Evolutionary conservation across 1,284 basidiomycete genomes (phyloP).

Genomic region (Rhodotorula mucilaginosa): DNA sequence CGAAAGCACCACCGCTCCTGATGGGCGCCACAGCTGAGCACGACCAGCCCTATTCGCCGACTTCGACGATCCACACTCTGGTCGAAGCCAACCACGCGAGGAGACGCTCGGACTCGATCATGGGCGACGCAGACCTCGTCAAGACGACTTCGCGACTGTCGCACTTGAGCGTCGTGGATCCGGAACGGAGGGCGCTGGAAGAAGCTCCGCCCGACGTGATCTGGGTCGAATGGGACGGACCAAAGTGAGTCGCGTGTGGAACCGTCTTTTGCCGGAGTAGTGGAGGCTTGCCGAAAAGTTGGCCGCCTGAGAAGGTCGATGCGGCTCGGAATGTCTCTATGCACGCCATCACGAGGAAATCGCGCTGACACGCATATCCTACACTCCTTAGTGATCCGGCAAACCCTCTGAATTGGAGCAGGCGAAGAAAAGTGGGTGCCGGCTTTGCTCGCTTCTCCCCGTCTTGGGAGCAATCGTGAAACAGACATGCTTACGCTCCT

Average conservation of each 20-base stretch:
- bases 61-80: constrained; percentile 14
- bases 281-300: neutral
- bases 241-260: constrained; percentile 11
- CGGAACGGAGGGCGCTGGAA: neutral
- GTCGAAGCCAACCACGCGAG: neutral
- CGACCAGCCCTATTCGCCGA: neutral
- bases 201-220: constrained; percentile 4
- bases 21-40: neutral
- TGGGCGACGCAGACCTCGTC: neutral
- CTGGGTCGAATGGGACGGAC: constrained; percentile 34
- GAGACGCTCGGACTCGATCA: neutral
- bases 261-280: neutral
- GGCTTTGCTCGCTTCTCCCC: no score
- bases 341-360: neutral
- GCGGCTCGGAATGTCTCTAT: neutral
- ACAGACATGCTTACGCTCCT: neutral
- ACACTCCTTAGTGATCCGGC: constrained; percentile 25
- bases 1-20: no score
- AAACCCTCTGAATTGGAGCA: constrained; percentile 39
- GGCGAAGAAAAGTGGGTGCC: constrained; percentile 22
- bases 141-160: constrained; percentile 7
- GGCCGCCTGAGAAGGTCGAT: neutral
- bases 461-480: neutral
- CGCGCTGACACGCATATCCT: no score
- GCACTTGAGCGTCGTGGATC: constrained; percentile 12